Base-by-base conservation (phyloP, 2,329 filamentous ascomycete genomes). In the Beauveria sp. region DNA sequence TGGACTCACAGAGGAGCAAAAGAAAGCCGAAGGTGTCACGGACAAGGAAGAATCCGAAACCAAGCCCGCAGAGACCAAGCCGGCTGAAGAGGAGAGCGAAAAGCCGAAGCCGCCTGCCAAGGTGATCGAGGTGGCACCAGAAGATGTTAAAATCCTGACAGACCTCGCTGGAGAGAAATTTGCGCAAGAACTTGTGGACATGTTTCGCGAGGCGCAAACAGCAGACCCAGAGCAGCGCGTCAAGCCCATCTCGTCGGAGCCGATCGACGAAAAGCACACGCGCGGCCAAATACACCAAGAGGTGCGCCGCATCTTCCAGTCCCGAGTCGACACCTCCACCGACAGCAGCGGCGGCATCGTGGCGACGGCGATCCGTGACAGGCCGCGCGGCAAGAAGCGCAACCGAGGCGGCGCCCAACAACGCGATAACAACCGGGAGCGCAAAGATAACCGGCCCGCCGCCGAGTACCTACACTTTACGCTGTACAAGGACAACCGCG, bases 401-500 rank as follows among this genome's bases (percentile, higher is more conserved):
- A 48, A 37, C 47, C 57, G 60, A 22, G 48, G 55, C 18, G 62
- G 58, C 5, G 20, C 37, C 18, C 67, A 68, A 65, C 57, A 53
- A 41, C 57, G 57, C 20, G 65, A n/a, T 64, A 61, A n/a, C 66
- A 62, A 28, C 50, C 30, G 12, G 68, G 70, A 3, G 70, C 73
- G 62, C 72, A 74, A 63, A 26, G 28, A 57, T 22, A 61, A 44
- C 37, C 52, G 52, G 3, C 72, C 72, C 62, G 63, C 72, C 81
- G 91, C 89, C 20, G 88, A 92, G 54, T 94, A 91, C 72, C 77
- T 96, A 16, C 92, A 96, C 72, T 96, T 96, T 72, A 93, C 90
- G 0, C 80, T 97, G 56, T 96, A 93, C 83, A 97, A 97, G 76
- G 92, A 96, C 76, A 97, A 97, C 76, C 92, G 93, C 70, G 92